Base-by-base conservation (phyloP, 2,329 filamentous ascomycete genomes). In the Fusarium floridanum region DNA sequence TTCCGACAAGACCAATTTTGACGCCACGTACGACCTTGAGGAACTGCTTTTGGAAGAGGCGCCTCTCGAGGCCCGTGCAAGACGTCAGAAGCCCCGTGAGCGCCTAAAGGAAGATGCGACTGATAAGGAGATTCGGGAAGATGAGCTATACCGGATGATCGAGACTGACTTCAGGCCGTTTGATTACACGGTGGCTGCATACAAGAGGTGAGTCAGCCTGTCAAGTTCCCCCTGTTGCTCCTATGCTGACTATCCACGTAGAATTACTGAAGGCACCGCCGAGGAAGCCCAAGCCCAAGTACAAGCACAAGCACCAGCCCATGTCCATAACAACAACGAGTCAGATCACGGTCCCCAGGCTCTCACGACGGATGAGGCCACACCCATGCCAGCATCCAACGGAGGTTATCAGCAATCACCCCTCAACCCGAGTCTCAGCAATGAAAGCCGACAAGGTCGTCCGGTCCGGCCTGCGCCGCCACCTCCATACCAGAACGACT, bases 1-100 rank as follows among this genome's bases (percentile, higher is more conserved):
- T 0, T 95, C 95, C 66, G 97, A 98, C 59, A 99, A 99, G 88
- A 98, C 97, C 5, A 99, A 99, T 82, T 99, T 99, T 76, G 97
- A 99, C 83, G 97, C 97, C 6, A 99, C 97, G 1, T 98, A 99
- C 81, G 97, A 99, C 82, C 85, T 99, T 61, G 97, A 99, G 81
- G 97, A 99, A 82, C 84, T 99, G 22, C 85, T 99, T 2, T 84
- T 99, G 53, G 97, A 99, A 83, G 97, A 99, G 82, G 97, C 97
- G 14, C 97, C 97, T 1, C 85, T 99, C 6, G 97, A 99, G 83
- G 97, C 97, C 65, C 89, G 97, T 79, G 95, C 97, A 61, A 90
- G 97, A 76, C 92, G 96, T 80, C 97, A 98, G 82, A 98, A 98
- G 83, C 97, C 97, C 2, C 90, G 97, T 72, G 95, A 97, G 75